phyloP scores from a whole-genome alignment of 371 early-diverging fungal genomes.

The Vairimorpha necatrix region DNA sequence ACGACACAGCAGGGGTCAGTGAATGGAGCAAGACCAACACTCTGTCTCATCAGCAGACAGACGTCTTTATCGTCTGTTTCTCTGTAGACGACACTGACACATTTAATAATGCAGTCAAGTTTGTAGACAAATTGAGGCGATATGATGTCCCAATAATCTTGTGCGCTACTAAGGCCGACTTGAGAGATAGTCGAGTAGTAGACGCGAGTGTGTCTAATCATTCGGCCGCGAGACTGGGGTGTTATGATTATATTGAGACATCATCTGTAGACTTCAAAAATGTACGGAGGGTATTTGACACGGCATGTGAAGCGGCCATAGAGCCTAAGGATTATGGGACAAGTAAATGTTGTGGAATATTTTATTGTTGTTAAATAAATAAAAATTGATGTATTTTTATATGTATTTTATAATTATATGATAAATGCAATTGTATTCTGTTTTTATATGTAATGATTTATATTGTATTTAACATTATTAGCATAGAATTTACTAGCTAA shows the following conservation, averaged over 20 bases:
- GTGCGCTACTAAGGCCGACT: constrained; percentile 93
- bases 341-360: neutral
- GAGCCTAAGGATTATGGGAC: neutral
- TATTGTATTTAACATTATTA: too few relatives aligned
- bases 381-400: neutral
- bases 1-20: constrained; percentile 82
- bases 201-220: neutral
- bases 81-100: constrained; percentile 71
- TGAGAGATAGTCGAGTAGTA: constrained; percentile 68
- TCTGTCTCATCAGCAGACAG: constrained; percentile 77
- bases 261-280: constrained; percentile 94
- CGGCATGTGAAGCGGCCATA: constrained; percentile 83
- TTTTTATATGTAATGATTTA: too few relatives aligned
- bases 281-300: constrained; percentile 90
- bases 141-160: constrained; percentile 86
- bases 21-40: constrained; percentile 76
- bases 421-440: too few relatives aligned
- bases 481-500: too few relatives aligned
- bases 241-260: constrained; percentile 87
- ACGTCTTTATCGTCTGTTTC: constrained; percentile 78
- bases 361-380: constrained; percentile 6
- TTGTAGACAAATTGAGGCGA: constrained; percentile 84
- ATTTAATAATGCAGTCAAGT: constrained; percentile 72
- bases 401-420: neutral
- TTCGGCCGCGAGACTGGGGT: constrained; percentile 66